Conservation (phyloP, 257 asterid genomes). For the Lycium ferocissimum region DNA sequence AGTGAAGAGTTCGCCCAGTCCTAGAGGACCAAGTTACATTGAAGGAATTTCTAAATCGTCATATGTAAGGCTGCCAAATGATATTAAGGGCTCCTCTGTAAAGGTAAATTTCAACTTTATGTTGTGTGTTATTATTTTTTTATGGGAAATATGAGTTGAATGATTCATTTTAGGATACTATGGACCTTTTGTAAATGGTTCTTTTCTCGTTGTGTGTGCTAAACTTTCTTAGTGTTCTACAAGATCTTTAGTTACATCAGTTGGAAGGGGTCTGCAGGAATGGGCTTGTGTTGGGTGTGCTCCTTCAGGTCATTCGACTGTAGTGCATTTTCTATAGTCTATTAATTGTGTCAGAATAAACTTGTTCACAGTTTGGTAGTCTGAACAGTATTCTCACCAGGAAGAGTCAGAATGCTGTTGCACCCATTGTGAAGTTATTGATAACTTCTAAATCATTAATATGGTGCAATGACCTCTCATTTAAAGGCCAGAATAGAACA, state of each 20-base stretch:
- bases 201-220: not conserved
- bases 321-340: not conserved
- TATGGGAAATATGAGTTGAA: constrained; percentile 10
- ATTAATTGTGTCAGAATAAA: not conserved
- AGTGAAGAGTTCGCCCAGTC: constrained; percentile 52
- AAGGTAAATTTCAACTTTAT: constrained; percentile 57
- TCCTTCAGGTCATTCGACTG: constrained; percentile 17
- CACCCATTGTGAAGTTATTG: constrained; percentile 6
- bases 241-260: not conserved
- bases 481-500: not conserved
- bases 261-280: constrained; percentile 21
- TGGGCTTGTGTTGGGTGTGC: constrained; percentile 10
- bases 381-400: constrained; percentile 6
- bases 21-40: constrained; percentile 83
- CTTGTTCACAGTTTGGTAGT: not conserved
- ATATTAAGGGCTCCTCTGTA: constrained; percentile 80
- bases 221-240: constrained; percentile 16
- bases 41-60: constrained; percentile 97
- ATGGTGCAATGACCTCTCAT: not conserved
- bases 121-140: constrained; percentile 4
- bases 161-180: not conserved
- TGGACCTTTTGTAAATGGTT: constrained; percentile 19
- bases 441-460: constrained; percentile 10
- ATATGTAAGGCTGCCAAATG: constrained; percentile 84
- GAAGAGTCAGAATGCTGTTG: constrained; percentile 3